A percentile compares a stretch with the other conserved stretches of the same genome.
Conservation (phyloP, 257 asterid species). For the Rauvolfia tetraphylla region DNA sequence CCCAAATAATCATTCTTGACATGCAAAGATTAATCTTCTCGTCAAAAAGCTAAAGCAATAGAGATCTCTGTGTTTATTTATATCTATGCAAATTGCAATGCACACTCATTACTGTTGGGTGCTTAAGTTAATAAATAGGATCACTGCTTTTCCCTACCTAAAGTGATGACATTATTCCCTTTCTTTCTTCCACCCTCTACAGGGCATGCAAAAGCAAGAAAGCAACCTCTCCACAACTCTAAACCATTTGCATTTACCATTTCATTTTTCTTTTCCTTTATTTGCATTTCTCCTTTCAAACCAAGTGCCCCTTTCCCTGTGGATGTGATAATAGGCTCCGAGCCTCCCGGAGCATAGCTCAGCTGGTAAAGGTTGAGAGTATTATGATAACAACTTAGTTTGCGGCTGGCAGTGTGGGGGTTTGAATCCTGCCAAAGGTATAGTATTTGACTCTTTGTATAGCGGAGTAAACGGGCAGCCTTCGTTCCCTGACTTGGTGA, state of each 20-base stretch:
- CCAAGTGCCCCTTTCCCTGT: not conserved
- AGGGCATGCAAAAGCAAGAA: not conserved
- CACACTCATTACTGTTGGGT: conserved; percentile 3
- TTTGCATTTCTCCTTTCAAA: not conserved
- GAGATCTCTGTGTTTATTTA: not conserved
- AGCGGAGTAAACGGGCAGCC: too few species aligned
- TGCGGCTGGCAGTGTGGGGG: too few species aligned
- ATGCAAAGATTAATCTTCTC: conserved; percentile 11
- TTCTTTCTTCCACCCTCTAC: not conserved
- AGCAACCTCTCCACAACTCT: not conserved
- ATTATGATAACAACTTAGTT: too few species aligned
- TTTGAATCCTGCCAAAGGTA: too few species aligned
- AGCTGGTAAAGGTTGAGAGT: too few species aligned
- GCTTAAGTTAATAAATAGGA: not conserved
- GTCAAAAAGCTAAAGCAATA: conserved; percentile 22
- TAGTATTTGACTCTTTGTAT: too few species aligned
- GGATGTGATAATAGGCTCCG: not conserved
- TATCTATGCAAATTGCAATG: not conserved
- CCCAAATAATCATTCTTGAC: conserved; percentile 12
- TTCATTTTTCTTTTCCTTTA: not conserved
- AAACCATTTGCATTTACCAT: not conserved
- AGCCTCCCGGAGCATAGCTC: too few species aligned
- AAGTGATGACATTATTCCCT: conserved; percentile 14
- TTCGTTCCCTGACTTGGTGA: too few species aligned
- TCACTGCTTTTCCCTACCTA: conserved; percentile 16